Evolutionary conservation across 2,329 filamentous ascomycete species (phyloP).

Genomic region (Phyllosticta citrichinensis): DNA sequence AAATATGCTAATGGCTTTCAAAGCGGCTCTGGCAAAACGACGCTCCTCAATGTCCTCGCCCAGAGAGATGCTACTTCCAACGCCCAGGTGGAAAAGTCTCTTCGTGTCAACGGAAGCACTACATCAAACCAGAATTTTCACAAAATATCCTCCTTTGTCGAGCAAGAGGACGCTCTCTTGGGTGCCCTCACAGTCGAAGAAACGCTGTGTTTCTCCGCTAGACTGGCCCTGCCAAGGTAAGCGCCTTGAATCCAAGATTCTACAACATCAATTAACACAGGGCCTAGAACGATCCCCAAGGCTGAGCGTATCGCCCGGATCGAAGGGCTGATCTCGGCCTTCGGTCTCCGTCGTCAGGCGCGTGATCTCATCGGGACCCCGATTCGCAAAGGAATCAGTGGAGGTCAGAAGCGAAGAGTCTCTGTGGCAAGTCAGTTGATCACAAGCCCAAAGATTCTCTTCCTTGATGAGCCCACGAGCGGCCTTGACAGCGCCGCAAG

Average conservation of each 20-base stretch:
- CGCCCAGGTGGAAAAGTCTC: slow-evolving; percentile 42
- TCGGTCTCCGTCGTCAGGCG: slow-evolving; percentile 61
- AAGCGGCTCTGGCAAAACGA: slow-evolving; percentile 62
- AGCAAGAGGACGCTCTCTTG: slow-evolving; percentile 79
- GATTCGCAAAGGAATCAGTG: slow-evolving; percentile 72
- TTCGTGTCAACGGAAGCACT: slow-evolving; percentile 53
- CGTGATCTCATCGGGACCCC: slow-evolving; percentile 70
- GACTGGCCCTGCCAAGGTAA: slow-evolving; percentile 46
- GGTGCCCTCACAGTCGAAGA: slow-evolving; percentile 72
- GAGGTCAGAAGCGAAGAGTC: slow-evolving; percentile 73
- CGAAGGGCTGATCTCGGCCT: slow-evolving; percentile 56
- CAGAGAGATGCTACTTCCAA: slow-evolving; percentile 46
- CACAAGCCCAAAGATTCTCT: slow-evolving; percentile 69
- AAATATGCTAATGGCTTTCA: slow-evolving; percentile 16
- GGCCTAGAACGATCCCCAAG: slow-evolving; percentile 38
- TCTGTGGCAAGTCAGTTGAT: slow-evolving; percentile 75
- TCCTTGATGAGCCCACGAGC: slow-evolving; percentile 76
- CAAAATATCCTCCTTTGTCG: slow-evolving; percentile 64
- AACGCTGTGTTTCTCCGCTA: slow-evolving; percentile 68
- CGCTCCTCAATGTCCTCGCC: slow-evolving; percentile 70
- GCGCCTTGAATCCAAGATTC: background rate
- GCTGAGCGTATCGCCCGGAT: slow-evolving; percentile 54
- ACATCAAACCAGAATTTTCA: slow-evolving; percentile 49
- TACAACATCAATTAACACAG: slow-evolving; percentile 10
- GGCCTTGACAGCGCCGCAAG: slow-evolving; percentile 71